Evolutionary conservation across 2,329 filamentous ascomycete genomes (phyloP).

Genomic region (Xylaria hypoxylon): DNA sequence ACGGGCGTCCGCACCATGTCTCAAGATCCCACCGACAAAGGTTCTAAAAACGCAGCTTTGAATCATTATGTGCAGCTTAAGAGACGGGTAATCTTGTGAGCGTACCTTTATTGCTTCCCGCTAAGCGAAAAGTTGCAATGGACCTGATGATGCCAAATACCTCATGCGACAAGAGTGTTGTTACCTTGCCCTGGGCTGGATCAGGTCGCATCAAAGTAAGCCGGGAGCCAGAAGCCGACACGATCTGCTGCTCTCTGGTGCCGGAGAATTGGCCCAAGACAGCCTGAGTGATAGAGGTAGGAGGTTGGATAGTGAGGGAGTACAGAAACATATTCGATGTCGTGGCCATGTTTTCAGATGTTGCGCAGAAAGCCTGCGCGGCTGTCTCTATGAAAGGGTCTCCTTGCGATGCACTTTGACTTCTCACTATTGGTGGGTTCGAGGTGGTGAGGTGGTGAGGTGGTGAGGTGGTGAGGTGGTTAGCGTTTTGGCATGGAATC

Average conservation of each 20-base stretch:
- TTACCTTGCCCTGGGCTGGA: slow-evolving; percentile 84
- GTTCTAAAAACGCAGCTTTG: slow-evolving; percentile 69
- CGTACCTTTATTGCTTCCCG: slow-evolving; percentile 96
- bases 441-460: slow-evolving; percentile 7
- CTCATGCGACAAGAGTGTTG: slow-evolving; percentile 89
- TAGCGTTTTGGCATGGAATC: slow-evolving; percentile 9
- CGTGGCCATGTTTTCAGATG: slow-evolving; percentile 79
- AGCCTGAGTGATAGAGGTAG: slow-evolving; percentile 88
- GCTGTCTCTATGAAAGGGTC: slow-evolving; percentile 40
- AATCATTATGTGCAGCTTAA: slow-evolving; percentile 77
- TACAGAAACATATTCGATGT: slow-evolving; percentile 99
- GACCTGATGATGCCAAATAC: slow-evolving; percentile 95
- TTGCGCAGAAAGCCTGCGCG: slow-evolving; percentile 52
- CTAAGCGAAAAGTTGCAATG: slow-evolving; percentile 88
- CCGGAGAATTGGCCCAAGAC: slow-evolving; percentile 95
- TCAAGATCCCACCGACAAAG: slow-evolving; percentile 43
- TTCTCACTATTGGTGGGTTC: slow-evolving; percentile 6
- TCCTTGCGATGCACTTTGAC: slow-evolving; percentile 23
- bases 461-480: slow-evolving; percentile 7
- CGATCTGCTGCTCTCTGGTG: slow-evolving; percentile 97
- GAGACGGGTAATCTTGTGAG: slow-evolving; percentile 56
- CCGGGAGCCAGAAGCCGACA: slow-evolving; percentile 90
- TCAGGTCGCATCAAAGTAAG: slow-evolving; percentile 90
- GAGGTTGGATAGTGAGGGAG: slow-evolving; percentile 93
- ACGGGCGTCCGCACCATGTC: slow-evolving; percentile 43